phyloP scores from a whole-genome alignment of 306 rosid species.

The Heteromeles arbutifolia region DNA sequence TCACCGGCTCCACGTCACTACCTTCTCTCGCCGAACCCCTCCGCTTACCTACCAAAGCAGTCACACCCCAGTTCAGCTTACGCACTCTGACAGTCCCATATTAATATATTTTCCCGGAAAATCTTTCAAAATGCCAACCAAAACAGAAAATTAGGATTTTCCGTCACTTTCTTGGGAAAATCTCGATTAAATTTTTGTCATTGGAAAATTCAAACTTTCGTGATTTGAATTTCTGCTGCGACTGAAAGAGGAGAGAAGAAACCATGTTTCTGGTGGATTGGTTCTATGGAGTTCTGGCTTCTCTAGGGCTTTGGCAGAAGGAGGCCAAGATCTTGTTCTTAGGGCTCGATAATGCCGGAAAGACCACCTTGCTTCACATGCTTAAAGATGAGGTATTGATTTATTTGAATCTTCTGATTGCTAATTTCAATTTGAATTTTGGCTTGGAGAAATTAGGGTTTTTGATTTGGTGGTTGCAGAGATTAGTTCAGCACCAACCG shows the following conservation, averaged over 20 bases:
- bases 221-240: not conserved
- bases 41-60: slow-evolving; percentile 31
- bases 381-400: slow-evolving; percentile 65
- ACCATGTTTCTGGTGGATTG: slow-evolving; percentile 72
- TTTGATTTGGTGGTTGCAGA: slow-evolving; percentile 31
- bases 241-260: not conserved
- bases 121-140: not conserved
- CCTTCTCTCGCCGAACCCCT: not conserved
- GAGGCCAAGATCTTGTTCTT: slow-evolving; percentile 83
- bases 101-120: not conserved
- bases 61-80: slow-evolving; percentile 1
- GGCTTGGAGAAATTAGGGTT: not conserved
- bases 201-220: not conserved
- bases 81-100: not conserved
- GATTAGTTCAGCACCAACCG: slow-evolving; percentile 81
- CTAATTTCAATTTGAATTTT: not conserved
- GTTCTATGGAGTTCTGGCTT: slow-evolving; percentile 71
- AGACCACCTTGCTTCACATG: slow-evolving; percentile 89
- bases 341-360: slow-evolving; percentile 87
- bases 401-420: not conserved
- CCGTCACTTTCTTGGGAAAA: not conserved
- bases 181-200: not conserved
- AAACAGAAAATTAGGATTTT: not conserved
- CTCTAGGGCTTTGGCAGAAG: slow-evolving; percentile 73
- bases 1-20: slow-evolving; percentile 2